Conservation (phyloP, 176 grass and related monocot species). For the Musa beccarii region DNA sequence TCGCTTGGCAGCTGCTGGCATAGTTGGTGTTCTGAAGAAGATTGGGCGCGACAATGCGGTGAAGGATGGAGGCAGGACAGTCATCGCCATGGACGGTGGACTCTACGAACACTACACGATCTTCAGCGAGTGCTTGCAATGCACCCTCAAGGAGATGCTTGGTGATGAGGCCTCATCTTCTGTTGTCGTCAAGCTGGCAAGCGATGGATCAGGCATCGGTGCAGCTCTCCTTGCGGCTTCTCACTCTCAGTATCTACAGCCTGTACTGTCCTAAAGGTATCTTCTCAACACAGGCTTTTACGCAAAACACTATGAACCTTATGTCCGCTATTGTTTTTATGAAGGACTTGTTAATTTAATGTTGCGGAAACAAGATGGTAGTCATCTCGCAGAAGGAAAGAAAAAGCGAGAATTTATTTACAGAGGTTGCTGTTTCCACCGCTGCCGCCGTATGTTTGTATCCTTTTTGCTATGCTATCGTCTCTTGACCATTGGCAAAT, state of each 20-base stretch:
- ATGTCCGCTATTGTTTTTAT: not conserved
- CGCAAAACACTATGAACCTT: too few species aligned
- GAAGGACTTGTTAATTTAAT: not conserved
- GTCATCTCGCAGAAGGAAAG: not conserved
- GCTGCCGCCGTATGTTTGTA: not conserved
- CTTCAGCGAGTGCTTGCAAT: conserved; percentile 28
- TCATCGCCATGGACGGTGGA: conserved; percentile 35
- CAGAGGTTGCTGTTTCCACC: too few species aligned
- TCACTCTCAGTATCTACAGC: conserved; percentile 31
- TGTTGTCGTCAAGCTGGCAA: conserved; percentile 30
- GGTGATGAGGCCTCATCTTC: conserved; percentile 25
- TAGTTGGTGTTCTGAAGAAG: conserved; percentile 54
- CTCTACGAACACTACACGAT: conserved; percentile 34
- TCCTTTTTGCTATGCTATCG: not conserved
- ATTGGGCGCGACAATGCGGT: conserved; percentile 25
- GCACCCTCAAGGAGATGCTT: conserved; percentile 33
- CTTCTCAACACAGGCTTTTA: not conserved
- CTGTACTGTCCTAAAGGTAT: conserved; percentile 5
- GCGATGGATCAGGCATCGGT: conserved; percentile 26
- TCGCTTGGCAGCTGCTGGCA: conserved; percentile 40
- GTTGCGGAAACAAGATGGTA: not conserved
- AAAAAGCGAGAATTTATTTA: not conserved
- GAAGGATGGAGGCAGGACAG: conserved; percentile 20
- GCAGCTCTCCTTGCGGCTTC: conserved; percentile 33
- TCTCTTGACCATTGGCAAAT: not conserved